Conservation (phyloP, 805 yeast genomes). For the Yarrowia keelungensis region DNA sequence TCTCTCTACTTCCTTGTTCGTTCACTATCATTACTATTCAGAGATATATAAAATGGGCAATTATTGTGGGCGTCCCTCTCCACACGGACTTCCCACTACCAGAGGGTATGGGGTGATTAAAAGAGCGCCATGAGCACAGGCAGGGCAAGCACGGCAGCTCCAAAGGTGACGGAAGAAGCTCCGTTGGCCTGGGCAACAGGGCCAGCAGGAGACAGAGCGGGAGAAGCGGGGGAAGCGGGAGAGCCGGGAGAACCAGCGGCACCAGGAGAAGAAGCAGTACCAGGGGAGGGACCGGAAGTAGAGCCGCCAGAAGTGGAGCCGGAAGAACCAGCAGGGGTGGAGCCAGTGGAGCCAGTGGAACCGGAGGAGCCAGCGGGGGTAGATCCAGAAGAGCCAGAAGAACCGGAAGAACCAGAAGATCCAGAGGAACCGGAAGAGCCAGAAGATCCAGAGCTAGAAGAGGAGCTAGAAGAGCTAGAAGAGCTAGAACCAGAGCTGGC, state of each 20-base stretch:
- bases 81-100: too few relatives aligned
- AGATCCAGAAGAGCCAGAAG: not conserved
- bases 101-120: not conserved
- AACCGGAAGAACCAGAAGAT: not conserved
- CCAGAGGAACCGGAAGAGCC: not conserved
- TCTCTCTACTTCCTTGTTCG: too few relatives aligned
- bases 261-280: not conserved
- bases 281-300: not conserved
- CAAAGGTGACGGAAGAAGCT: not conserved
- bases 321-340: not conserved
- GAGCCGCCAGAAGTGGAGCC: not conserved
- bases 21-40: too few relatives aligned
- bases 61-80: too few relatives aligned
- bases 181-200: constrained; percentile 4
- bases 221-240: not conserved
- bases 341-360: not conserved
- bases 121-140: not conserved
- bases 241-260: not conserved
- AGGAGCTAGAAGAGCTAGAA: not conserved
- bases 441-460: not conserved
- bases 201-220: not conserved
- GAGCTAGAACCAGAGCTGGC: too few relatives aligned
- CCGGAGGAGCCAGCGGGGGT: not conserved
- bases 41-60: too few relatives aligned
- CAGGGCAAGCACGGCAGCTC: not conserved